These are phyloP conservation scores for Takashimella koratensis DNA, from an alignment of 1,284 basidiomycete genomes.

Conservation along the genomic window DNA sequence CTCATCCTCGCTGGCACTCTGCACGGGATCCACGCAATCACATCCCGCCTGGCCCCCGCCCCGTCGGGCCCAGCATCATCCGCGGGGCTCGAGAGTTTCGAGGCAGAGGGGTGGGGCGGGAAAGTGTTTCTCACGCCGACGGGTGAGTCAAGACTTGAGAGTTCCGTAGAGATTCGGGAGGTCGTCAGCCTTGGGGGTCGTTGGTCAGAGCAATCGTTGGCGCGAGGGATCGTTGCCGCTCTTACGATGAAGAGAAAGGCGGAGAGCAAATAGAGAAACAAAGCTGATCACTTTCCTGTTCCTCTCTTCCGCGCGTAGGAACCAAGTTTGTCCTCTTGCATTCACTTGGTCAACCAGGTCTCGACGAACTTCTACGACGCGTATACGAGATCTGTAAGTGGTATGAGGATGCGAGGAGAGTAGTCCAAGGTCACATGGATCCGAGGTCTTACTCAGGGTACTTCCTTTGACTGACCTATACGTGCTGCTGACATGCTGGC, in stretches of 20 bases:
- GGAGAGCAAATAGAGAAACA: too few species aligned
- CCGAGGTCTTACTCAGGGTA: too few species aligned
- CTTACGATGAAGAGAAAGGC: too few species aligned
- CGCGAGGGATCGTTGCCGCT: too few species aligned
- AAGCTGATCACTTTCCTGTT: too few species aligned
- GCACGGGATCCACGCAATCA: conserved; percentile 98
- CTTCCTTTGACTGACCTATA: too few species aligned
- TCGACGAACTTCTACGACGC: conserved; percentile 69
- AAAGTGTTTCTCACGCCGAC: conserved; percentile 74
- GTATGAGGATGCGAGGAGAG: too few species aligned
- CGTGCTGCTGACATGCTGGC: neutral
- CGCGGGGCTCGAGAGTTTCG: conserved; percentile 81
- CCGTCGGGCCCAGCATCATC: conserved; percentile 76
- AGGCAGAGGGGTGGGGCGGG: conserved; percentile 67
- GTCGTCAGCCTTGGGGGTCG: too few species aligned
- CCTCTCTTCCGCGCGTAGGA: conserved; percentile 54
- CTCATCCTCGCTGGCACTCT: conserved; percentile 94
- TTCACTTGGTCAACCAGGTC: conserved; percentile 59
- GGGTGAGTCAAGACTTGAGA: conserved; percentile 65
- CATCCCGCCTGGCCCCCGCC: conserved; percentile 80
- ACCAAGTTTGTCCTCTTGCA: conserved; percentile 93
- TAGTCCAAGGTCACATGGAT: too few species aligned
- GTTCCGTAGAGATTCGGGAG: neutral
- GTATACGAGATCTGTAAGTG: conserved; percentile 78
- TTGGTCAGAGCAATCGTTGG: too few species aligned